Base-by-base conservation (phyloP, 2,329 filamentous ascomycete genomes). In the Torrubiellomyces zombiae region DNA sequence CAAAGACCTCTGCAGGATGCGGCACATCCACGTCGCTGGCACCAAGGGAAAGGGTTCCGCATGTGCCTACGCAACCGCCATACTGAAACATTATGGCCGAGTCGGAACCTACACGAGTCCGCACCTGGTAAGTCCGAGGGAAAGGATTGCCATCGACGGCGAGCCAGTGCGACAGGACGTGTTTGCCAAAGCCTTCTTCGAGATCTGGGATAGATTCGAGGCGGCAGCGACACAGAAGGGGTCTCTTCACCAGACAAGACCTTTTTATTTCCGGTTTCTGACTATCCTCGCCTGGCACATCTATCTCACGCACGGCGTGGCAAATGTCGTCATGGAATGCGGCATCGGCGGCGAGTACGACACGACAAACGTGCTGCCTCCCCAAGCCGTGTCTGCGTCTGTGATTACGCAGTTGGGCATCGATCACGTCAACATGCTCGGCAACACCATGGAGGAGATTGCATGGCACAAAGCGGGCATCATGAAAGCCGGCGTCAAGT, bases 11-110 rank as follows among this genome's bases (percentile, higher is more conserved):
- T 38, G 48, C 9, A 35, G 40, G 4, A 48, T 65, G 25, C 51
- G 50, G 10, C 63, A 61, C 36, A 70, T 95, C 32, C 86, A 95
- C 45, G 72, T 95, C 22, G 80, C 86, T 1, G 86, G 86, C 9
- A 94, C 85, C 4, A 95, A 94, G 48, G 86, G 86, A 31, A 95
- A 94, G 49, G 85, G 85, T 20, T 89, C 80, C 3, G 83, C 82
- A 1, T 81, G 78, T 35, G 77, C 85, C 7, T 86, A 85, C 46
- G 67, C 82, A 12, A 81, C 82, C 9, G 74, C 74, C 3, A 79
- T 92, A 33, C 58, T 93, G n/a, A 54, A 60, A 4, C 56, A 40
- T 29, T 49, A 55, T 21, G 48, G 28, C 32, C 41, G 36, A 47
- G 48, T 89, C 14, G 83, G 83, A 19, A 70, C 83, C 2, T 92